Evolutionary conservation across 2,329 filamentous ascomycete species (phyloP), one percentile per base, ranked within the genome.

Genomic region (Acrodontium crateriforme): DNA sequence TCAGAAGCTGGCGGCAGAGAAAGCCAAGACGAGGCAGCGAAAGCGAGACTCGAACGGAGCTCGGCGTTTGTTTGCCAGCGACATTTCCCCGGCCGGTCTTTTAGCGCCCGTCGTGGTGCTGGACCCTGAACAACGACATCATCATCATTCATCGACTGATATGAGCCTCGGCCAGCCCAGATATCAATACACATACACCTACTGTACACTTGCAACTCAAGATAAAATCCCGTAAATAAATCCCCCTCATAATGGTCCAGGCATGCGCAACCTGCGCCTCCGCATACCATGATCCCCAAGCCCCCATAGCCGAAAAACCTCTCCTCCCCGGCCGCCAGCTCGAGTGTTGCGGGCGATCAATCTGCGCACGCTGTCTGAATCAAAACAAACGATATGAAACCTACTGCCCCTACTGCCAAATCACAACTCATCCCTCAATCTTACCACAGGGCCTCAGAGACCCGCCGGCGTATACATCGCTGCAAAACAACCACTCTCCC

Each of bases 361-460:
- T 87, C 45, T 89, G 80, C 54, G 70, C 71, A 10, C 61, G 60
- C 35, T 87, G 80, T 54, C 68, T 81, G 42, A 58, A 69, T 48
- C 74, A 67, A 25, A 83, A 83, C 48, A 58, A 63, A 16, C 71
- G 78, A 21, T 84, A 82, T 54, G 65, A 67, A 29, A 58, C 62
- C 19, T 73, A 73, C 40, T 74, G 69, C 47, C 80, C 80, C 0
- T 87, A 78, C 52, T 89, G 81, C 50, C 81, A 87, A 53, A 68
- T 82, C 41, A 74, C 74, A 4, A 66, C 60, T 24, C 58, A 55
- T 4, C 70, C 74, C 3, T 70, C 69, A 6, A 53, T 74, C 3
- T 62, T 73, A 25, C 67, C 72, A 2, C 72, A 73, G 53, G 72
- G 75, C 8, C 62, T 82, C 14, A 68, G 64, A 45, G 69, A 77